A percentile compares a stretch with the other conserved stretches of the same genome.
Conservation (phyloP, 768 basidiomycete genomes). For the Dendrothele bispora region DNA sequence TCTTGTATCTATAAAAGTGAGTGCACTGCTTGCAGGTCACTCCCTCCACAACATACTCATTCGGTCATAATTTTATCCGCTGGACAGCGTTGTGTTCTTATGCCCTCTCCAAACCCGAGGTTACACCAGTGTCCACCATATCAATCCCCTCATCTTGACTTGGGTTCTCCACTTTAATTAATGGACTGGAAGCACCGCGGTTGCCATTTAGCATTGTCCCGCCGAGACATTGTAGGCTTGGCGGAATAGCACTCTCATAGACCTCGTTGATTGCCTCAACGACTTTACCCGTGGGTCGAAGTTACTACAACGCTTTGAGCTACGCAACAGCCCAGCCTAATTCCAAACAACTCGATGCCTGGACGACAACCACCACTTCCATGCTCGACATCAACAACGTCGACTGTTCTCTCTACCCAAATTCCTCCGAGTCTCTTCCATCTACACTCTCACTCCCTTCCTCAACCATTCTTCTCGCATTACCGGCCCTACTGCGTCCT, state of each 20-base stretch:
- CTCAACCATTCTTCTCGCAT: not conserved
- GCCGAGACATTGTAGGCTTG: constrained; percentile 1
- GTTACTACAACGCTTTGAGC: constrained; percentile 1
- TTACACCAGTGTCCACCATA: not conserved
- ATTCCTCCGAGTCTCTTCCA: not conserved
- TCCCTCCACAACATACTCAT: no score
- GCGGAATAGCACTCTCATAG: not conserved
- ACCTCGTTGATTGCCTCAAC: constrained; percentile 6
- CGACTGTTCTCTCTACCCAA: constrained; percentile 1
- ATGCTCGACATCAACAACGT: not conserved
- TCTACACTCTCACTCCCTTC: constrained; percentile 2
- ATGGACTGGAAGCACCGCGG: not conserved
- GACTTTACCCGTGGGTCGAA: constrained; percentile 1
- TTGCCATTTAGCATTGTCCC: not conserved
- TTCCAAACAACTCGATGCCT: not conserved
- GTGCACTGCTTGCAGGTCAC: no score
- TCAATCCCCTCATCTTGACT: not conserved
- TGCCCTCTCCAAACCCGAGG: no score
- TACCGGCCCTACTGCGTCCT: constrained; percentile 5
- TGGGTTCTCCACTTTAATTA: not conserved
- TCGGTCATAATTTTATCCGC: no score
- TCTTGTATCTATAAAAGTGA: no score
- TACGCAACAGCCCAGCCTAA: constrained; percentile 8
- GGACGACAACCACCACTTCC: not conserved
- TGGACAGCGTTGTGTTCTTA: no score